A percentile compares a stretch with the other conserved stretches of the same genome.
Evolutionary conservation across 2,329 filamentous ascomycete species (phyloP).

Genomic region (Trichophyton mentagrophytes): DNA sequence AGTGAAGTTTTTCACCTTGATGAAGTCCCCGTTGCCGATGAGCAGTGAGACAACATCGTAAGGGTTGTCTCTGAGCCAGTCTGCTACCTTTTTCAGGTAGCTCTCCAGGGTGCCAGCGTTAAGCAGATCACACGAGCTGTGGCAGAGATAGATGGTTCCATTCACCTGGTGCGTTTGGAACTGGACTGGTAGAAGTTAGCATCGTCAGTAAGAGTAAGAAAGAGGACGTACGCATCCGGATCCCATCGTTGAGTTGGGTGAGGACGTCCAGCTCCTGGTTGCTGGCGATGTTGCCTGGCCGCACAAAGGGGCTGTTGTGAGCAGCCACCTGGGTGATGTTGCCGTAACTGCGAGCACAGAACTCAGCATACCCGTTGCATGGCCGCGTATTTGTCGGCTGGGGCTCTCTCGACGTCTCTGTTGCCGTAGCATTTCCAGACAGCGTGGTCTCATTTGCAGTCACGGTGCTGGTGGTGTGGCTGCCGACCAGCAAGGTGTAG

Average conservation of each 20-base stretch:
- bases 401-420: conserved; percentile 35
- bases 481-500: conserved; percentile 29
- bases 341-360: conserved; percentile 63
- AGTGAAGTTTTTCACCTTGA: conserved; percentile 51
- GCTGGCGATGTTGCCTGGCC: conserved; percentile 55
- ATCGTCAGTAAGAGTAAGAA: background rate
- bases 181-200: conserved; percentile 33
- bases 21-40: conserved; percentile 70
- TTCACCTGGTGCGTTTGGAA: conserved; percentile 47
- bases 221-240: conserved; percentile 38
- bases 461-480: conserved; percentile 18
- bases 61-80: conserved; percentile 64
- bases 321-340: conserved; percentile 68
- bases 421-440: conserved; percentile 37
- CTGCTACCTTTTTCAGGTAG: conserved; percentile 55
- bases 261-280: conserved; percentile 60
- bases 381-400: conserved; percentile 57
- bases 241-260: conserved; percentile 63
- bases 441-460: conserved; percentile 26
- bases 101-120: conserved; percentile 65
- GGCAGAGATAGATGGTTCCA: conserved; percentile 61
- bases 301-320: conserved; percentile 71
- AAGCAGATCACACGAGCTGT: conserved; percentile 69
- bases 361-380: conserved; percentile 67
- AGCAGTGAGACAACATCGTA: conserved; percentile 82